A percentile compares a stretch with the other conserved stretches of the same genome.
phyloP scores from a whole-genome alignment of 495 filamentous ascomycete species.

The Aspergillus ostianus region DNA sequence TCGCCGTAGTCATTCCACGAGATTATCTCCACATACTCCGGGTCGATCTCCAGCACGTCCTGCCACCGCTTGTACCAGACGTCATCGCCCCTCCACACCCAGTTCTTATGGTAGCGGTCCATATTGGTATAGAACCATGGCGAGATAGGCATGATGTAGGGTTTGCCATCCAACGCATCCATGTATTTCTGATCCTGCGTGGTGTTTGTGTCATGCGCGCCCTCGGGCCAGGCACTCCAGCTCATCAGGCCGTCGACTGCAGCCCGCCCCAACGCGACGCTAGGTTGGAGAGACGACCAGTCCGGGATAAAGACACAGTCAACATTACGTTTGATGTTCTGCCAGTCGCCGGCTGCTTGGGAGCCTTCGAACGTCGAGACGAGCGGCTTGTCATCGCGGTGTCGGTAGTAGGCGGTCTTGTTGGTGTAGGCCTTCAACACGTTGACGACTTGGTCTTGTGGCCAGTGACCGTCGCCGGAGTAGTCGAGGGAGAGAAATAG shows the following conservation, averaged over 20 bases:
- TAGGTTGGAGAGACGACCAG: conserved; percentile 56
- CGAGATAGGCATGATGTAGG: conserved; percentile 75
- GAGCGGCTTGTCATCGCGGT: conserved; percentile 48
- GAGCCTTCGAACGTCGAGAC: conserved; percentile 75
- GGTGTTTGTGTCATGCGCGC: conserved; percentile 50
- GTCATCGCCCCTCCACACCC: conserved; percentile 66
- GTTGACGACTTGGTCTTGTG: conserved; percentile 48
- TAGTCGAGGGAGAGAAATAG: conserved; percentile 75
- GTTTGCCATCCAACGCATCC: conserved; percentile 46
- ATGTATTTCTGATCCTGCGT: conserved; percentile 55
- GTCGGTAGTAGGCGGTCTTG: conserved; percentile 51
- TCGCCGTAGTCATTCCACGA: conserved; percentile 79
- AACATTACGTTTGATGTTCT: conserved; percentile 48
- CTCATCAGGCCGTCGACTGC: conserved; percentile 61
- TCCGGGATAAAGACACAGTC: conserved; percentile 62
- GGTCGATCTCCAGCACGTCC: conserved; percentile 58
- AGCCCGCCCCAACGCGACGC: conserved; percentile 38
- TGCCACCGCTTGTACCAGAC: conserved; percentile 74
- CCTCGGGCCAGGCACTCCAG: conserved; percentile 75
- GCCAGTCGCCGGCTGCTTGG: conserved; percentile 57
- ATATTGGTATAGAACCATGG: conserved; percentile 74
- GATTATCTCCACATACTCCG: conserved; percentile 58
- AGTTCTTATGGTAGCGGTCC: conserved; percentile 65
- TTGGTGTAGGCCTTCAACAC: conserved; percentile 56
- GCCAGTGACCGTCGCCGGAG: conserved; percentile 56